Evolutionary conservation across 305 asterid genomes (phyloP), one percentile per base, ranked within the genome.

Genomic region (Fraxinus greggii): DNA sequence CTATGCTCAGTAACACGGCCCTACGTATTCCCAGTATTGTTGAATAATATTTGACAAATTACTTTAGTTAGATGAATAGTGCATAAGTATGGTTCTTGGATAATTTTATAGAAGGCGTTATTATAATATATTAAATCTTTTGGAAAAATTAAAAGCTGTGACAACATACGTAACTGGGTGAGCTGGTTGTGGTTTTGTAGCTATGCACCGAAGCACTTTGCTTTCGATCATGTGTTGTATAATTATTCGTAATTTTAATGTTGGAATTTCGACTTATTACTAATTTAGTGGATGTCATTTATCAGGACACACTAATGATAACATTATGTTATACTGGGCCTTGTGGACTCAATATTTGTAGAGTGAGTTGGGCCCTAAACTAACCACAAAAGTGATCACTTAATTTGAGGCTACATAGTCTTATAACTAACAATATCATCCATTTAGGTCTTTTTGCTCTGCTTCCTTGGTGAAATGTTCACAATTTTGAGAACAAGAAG

Each of bases 171-270:
- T 70, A 69, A 31, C n/a, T 69, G 19, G 24, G 12, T 31, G 75
- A 28, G 75, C 36, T 70, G 23, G 75, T 70, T 70, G 36, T 70
- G 75, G 40, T 67, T 65, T 28, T 5, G 69, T 67, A 67, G 75
- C 38, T 67, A 28, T 67, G 36, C 21, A 4, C 9, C 9, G 36
- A 67, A 67, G 75, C 36, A 65, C 73, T 65, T 69, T 29, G 38
- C 75, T 65, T 26, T 65, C 23, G 15, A 61, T 8, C 6, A 3
- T 3, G 15, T 61, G 17, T 65, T 28, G 74, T 13, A 67, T 67
- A 13, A 7, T 67, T 26, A 67, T 67, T 26, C 10, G n/a, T 67
- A 61, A 24, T 67, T 67, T 8, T 56, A 56, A 56, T 56, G 28
- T 56, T 56, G 67, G 67, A 56, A 9, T 63, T 26, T 63, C 7